Conservation (phyloP, 495 filamentous ascomycete species). For the Aspergillus funiculosus region DNA sequence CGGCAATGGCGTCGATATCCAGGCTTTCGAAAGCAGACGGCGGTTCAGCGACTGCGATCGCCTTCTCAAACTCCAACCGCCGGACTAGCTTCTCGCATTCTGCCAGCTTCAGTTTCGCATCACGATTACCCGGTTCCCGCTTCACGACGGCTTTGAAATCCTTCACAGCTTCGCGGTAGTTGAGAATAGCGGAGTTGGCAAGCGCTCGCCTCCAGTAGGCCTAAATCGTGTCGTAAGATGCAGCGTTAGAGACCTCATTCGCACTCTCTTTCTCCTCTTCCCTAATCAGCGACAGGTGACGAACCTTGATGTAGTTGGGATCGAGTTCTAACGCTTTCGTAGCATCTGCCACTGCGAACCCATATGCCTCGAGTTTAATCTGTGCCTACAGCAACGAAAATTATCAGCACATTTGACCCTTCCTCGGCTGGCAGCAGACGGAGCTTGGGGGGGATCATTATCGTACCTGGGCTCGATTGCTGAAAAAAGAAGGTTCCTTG, state of each 20-base stretch:
- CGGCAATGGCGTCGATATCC: constrained; percentile 75
- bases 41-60: constrained; percentile 88
- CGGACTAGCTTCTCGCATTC: constrained; percentile 93
- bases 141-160: constrained; percentile 91
- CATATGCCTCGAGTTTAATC: constrained; percentile 92
- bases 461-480: constrained; percentile 87
- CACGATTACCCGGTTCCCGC: constrained; percentile 79
- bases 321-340: constrained; percentile 92
- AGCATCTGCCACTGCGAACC: constrained; percentile 86
- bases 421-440: background rate
- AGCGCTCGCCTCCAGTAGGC: constrained; percentile 94
- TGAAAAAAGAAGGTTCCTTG: constrained; percentile 81
- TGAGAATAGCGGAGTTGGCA: constrained; percentile 82
- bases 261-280: background rate
- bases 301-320: constrained; percentile 76
- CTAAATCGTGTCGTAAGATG: constrained; percentile 49
- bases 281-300: constrained; percentile 13
- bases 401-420: constrained; percentile 15
- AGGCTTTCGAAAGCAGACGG: constrained; percentile 86
- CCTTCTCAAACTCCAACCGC: constrained; percentile 82
- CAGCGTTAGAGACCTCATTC: constrained; percentile 11
- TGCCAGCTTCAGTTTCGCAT: constrained; percentile 80
- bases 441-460: background rate
- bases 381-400: constrained; percentile 55
- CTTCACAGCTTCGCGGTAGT: constrained; percentile 76